Evolutionary conservation across 805 yeast genomes (phyloP).

Genomic region (Candida coquimbonensis): DNA sequence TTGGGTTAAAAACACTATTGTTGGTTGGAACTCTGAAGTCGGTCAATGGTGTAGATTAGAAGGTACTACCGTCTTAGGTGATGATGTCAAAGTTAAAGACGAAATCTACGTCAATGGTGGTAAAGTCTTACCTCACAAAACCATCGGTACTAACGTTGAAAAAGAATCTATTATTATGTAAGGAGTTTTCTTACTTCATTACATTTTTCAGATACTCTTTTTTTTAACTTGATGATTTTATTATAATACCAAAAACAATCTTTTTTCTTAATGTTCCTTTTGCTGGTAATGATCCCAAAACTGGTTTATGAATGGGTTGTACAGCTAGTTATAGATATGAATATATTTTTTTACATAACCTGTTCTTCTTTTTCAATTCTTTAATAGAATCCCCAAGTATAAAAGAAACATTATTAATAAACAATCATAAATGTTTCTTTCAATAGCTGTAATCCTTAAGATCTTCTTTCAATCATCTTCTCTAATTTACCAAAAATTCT

Average conservation of each 20-base stretch:
- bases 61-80: constrained; percentile 97
- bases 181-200: background rate
- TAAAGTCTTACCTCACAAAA: constrained; percentile 97
- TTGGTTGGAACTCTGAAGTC: constrained; percentile 98
- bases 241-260: background rate
- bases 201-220: too few species aligned
- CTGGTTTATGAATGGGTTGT: background rate
- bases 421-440: background rate
- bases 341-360: too few species aligned
- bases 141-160: constrained; percentile 94
- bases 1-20: constrained; percentile 94
- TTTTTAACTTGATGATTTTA: background rate
- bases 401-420: background rate
- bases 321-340: constrained; percentile 3
- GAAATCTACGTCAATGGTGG: constrained; percentile 99
- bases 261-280: background rate
- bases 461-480: constrained; percentile 35
- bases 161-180: constrained; percentile 97
- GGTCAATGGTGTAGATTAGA: constrained; percentile 99
- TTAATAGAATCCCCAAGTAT: background rate
- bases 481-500: constrained; percentile 37
- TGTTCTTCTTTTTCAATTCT: background rate
- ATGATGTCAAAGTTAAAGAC: constrained; percentile 96
- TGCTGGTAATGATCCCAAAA: constrained; percentile 1
- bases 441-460: background rate